These are phyloP conservation scores for Tranzscheliella williamsii DNA, from an alignment of 1,284 basidiomycete species.

Conservation along the genomic window DNA sequence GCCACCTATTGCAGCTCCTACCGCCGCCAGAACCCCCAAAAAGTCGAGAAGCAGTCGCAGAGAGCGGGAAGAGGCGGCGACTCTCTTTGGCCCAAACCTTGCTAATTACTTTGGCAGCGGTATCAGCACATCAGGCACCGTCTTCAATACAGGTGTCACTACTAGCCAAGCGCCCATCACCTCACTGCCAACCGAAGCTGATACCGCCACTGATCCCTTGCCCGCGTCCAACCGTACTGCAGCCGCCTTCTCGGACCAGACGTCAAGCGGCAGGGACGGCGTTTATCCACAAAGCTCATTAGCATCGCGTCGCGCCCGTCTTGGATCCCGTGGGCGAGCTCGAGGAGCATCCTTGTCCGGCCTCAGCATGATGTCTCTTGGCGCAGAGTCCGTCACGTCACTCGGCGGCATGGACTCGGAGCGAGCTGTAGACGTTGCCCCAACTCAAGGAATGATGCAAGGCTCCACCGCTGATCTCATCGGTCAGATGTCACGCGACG, in stretches of 20 bases:
- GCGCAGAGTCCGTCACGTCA: slow-evolving; percentile 36
- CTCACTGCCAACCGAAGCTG: slow-evolving; percentile 5
- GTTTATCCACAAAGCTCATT: slow-evolving; percentile 6
- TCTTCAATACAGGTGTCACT: slow-evolving; percentile 18
- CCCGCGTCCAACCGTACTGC: background rate
- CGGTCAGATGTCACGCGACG: slow-evolving; percentile 21
- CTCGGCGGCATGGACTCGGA: slow-evolving; percentile 30
- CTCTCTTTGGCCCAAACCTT: slow-evolving; percentile 51
- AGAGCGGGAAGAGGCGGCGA: slow-evolving; percentile 48
- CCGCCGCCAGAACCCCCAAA: slow-evolving; percentile 1
- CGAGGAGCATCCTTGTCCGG: slow-evolving; percentile 50
- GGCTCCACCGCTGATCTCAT: slow-evolving; percentile 39
- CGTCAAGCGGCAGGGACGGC: background rate
- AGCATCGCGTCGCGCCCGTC: slow-evolving; percentile 25
- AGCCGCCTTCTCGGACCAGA: background rate
- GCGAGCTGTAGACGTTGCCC: slow-evolving; percentile 5
- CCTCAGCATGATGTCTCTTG: slow-evolving; percentile 42
- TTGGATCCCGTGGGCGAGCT: slow-evolving; percentile 47
- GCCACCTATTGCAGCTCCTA: background rate
- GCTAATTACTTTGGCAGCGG: slow-evolving; percentile 53
- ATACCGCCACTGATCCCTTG: background rate
- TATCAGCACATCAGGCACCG: slow-evolving; percentile 37
- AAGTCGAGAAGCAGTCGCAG: slow-evolving; percentile 25
- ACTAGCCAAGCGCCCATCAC: slow-evolving; percentile 9
- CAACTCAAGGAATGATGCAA: slow-evolving; percentile 30